phyloP scores from a whole-genome alignment of 495 filamentous ascomycete species.

The Delitschia confertaspora region DNA sequence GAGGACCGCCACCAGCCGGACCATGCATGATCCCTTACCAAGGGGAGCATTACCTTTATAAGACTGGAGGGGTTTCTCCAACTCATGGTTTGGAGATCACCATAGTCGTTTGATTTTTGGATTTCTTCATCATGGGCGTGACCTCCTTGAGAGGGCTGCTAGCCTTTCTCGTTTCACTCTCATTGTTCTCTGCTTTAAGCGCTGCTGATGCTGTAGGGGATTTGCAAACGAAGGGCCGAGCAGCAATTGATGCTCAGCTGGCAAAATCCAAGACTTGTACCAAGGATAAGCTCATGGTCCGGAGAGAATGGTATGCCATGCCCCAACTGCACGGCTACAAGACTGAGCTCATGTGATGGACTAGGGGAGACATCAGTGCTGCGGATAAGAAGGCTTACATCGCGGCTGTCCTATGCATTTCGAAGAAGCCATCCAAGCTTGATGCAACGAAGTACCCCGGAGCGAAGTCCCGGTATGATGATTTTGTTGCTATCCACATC shows the following conservation, averaged over 20 bases:
- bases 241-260: slow-evolving; percentile 35
- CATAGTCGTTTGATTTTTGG: too few relatives aligned
- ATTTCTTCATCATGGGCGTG: slow-evolving; percentile 4
- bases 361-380: slow-evolving; percentile 21
- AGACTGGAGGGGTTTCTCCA: slow-evolving; percentile 9
- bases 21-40: not conserved
- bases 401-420: slow-evolving; percentile 21
- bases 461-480: slow-evolving; percentile 23
- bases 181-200: slow-evolving; percentile 4
- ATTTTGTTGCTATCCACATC: slow-evolving; percentile 26
- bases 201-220: slow-evolving; percentile 38
- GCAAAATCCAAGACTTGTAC: slow-evolving; percentile 43
- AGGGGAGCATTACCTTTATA: slow-evolving; percentile 10
- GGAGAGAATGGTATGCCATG: slow-evolving; percentile 41
- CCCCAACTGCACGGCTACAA: not conserved
- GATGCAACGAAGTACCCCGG: slow-evolving; percentile 15
- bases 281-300: slow-evolving; percentile 39
- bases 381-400: slow-evolving; percentile 24
- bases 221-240: slow-evolving; percentile 38
- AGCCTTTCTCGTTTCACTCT: slow-evolving; percentile 12
- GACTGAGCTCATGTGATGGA: slow-evolving; percentile 2
- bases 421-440: slow-evolving; percentile 18
- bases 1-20: slow-evolving; percentile 2
- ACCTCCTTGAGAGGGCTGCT: slow-evolving; percentile 7
- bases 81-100: not conserved